These are phyloP conservation scores for Nemophila menziesii DNA, from an alignment of 257 asterid species.

Conservation along the genomic window DNA sequence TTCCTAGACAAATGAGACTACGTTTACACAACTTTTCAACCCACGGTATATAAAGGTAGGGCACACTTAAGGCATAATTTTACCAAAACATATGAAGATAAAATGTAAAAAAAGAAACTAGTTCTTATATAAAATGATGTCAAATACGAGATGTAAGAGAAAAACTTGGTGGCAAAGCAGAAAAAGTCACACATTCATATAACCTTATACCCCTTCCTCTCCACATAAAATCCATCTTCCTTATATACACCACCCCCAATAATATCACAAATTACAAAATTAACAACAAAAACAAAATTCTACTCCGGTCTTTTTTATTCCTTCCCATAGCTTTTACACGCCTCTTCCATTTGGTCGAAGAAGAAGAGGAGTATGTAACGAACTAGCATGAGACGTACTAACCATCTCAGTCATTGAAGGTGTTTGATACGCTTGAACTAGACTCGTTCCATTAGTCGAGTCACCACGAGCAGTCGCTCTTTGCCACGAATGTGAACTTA, in stretches of 20 bases:
- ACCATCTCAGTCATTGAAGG: constrained; percentile 95
- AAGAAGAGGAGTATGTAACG: constrained; percentile 44
- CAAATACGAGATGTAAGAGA: no score
- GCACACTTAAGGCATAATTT: no score
- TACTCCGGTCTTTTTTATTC: not conserved
- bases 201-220: not conserved
- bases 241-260: not conserved
- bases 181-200: not conserved
- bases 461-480: constrained; percentile 97
- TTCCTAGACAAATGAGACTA: no score
- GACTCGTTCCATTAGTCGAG: constrained; percentile 69
- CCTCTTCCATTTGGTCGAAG: constrained; percentile 27
- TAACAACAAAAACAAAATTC: not conserved
- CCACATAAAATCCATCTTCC: not conserved
- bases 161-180: no score
- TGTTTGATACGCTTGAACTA: constrained; percentile 73
- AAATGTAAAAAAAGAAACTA: no score
- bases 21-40: no score
- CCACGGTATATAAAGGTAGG: no score
- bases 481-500: constrained; percentile 99
- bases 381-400: constrained; percentile 68
- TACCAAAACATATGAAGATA: no score
- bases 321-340: not conserved
- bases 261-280: not conserved
- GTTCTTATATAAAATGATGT: no score